Base-by-base conservation (phyloP, 129 eudicot species). In the Ambrosia trifida region DNA sequence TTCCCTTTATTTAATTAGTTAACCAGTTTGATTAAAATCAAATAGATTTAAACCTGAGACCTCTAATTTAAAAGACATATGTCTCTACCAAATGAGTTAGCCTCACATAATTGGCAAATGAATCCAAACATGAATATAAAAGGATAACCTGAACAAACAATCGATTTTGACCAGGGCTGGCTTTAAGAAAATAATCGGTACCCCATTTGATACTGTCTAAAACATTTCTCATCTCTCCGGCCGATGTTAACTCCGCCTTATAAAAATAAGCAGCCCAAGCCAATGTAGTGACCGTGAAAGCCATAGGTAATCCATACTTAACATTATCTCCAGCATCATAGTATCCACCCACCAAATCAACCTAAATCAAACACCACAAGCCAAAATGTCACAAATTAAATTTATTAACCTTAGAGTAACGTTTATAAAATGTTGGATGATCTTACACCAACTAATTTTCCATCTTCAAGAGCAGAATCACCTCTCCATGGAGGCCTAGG, bases 261-360 rank as follows among this genome's bases (percentile, higher is more conserved):
- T 91, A 91, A 33, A 50, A 66, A 4, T 79, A 67, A 11, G 91
- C 91, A 7, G 79, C 89, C 98, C 96, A 88, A 3, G 98, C 79
- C 66, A 91, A 69, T 1, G 98, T 91, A 54, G 98, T 86, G 12
- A 88, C 72, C 8, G 98, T 91, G 77, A 91, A 91, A 2, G 96
- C 98, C 96, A 91, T 84, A 4, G 98, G 98, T 18, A 88, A 72
- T 1, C 98, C 98, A 57, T 78, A 91, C 52, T 91, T 91, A 4
- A 91, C 96, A 63, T 91, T 91, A 76, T 91, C 98, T 20, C 98
- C 98, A 19, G 98, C 98, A 61, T 91, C 98, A 67, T 91, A 91
- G 76, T 91, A 91, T 79, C 98, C 98, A 33, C 98, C 98, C 8
- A 76, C 91, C 66, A 91, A 79, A 69, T 91, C 91, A 81, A 91